These are phyloP conservation scores for Pharus latifolius DNA, from an alignment of 176 grass and related monocot genomes.

Conservation along the genomic window DNA sequence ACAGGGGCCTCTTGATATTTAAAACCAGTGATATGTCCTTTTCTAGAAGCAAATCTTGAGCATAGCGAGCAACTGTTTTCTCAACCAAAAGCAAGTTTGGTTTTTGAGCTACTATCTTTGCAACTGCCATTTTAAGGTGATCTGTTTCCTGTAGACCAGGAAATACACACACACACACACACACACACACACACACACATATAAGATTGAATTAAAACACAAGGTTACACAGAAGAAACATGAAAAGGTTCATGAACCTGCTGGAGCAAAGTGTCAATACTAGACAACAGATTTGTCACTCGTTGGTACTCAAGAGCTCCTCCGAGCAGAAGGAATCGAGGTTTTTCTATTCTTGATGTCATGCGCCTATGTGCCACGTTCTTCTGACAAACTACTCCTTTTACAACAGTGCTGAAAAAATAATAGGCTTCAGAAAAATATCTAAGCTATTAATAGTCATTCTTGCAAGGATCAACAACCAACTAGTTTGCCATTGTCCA, in stretches of 20 bases:
- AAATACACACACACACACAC: too few relatives aligned
- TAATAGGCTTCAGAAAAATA: slow-evolving; percentile 23
- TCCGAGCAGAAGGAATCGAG: slow-evolving; percentile 75
- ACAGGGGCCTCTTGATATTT: slow-evolving; percentile 82
- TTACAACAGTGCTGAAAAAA: slow-evolving; percentile 75
- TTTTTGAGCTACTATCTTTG: slow-evolving; percentile 86
- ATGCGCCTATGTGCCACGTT: slow-evolving; percentile 92
- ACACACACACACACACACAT: too few relatives aligned
- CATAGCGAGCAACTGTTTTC: slow-evolving; percentile 80
- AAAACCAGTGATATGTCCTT: slow-evolving; percentile 92
- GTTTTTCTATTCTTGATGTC: slow-evolving; percentile 78
- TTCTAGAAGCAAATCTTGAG: slow-evolving; percentile 80
- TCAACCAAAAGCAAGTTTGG: slow-evolving; percentile 90
- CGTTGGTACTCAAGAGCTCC: slow-evolving; percentile 95
- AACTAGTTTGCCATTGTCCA: neutral
- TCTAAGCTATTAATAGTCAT: slow-evolving; percentile 7
- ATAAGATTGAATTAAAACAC: slow-evolving; percentile 6
- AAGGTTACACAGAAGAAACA: slow-evolving; percentile 9
- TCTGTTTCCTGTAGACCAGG: slow-evolving; percentile 71
- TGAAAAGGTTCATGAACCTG: slow-evolving; percentile 48
- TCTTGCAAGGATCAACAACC: slow-evolving; percentile 5
- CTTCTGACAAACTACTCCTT: slow-evolving; percentile 97
- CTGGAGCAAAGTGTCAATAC: slow-evolving; percentile 94
- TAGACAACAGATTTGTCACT: slow-evolving; percentile 76
- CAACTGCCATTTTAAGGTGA: slow-evolving; percentile 97